Conservation (phyloP, 1,284 basidiomycete genomes). For the Bjerkandera adusta region DNA sequence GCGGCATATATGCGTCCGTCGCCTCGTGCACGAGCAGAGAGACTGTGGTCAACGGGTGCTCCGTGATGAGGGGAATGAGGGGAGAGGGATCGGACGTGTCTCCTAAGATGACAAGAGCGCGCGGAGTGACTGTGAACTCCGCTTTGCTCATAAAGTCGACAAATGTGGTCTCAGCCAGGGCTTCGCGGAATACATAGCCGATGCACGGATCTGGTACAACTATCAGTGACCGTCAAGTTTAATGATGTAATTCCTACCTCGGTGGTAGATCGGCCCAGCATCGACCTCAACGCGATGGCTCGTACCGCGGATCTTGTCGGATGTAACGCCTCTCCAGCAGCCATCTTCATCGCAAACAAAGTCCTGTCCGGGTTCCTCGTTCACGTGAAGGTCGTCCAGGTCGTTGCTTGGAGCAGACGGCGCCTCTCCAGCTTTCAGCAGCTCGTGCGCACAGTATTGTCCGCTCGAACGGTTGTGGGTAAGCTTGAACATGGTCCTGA, state of each 20-base stretch:
- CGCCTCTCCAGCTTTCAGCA: conserved; percentile 57
- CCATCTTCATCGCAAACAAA: conserved; percentile 62
- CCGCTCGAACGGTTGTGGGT: conserved; percentile 67
- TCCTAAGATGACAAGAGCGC: conserved; percentile 49
- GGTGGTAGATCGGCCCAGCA: conserved; percentile 80
- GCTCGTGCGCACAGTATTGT: conserved; percentile 80
- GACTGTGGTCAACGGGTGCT: conserved; percentile 27
- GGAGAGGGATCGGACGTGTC: conserved; percentile 69
- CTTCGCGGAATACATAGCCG: conserved; percentile 78
- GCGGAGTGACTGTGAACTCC: conserved; percentile 35
- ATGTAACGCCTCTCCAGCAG: conserved; percentile 65
- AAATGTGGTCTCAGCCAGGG: conserved; percentile 31
- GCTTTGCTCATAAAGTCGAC: conserved; percentile 32
- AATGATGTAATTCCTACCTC: conserved; percentile 62
- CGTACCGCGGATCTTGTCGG: conserved; percentile 26
- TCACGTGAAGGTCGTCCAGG: conserved; percentile 52
- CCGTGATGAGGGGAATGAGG: conserved; percentile 52
- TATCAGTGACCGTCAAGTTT: too few species aligned
- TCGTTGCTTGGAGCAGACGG: conserved; percentile 41
- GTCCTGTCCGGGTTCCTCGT: conserved; percentile 69
- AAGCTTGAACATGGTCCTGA: conserved; percentile 71
- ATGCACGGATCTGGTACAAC: conserved; percentile 67
- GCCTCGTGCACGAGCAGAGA: conserved; percentile 76
- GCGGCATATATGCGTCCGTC: conserved; percentile 78
- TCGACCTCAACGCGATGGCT: conserved; percentile 55